Percentiles rank a stretch among this genome's conserved stretches.
Conservation (phyloP, 164 flowering plant genomes). For the Vitis labrusca region DNA sequence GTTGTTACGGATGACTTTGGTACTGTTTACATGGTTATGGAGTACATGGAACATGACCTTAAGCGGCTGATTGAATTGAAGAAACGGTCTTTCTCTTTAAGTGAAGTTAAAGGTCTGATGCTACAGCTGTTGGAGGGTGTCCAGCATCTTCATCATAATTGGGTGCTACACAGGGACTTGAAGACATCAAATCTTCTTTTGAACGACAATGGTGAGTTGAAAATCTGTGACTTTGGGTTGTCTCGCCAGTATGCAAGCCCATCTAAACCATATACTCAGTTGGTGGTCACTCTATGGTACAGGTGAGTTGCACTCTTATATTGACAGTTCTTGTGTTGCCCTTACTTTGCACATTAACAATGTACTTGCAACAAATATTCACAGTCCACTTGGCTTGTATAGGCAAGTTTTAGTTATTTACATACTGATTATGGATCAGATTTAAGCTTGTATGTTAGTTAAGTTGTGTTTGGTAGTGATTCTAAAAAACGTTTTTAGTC, state of each 20-base stretch:
- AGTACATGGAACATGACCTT: conserved; percentile 80
- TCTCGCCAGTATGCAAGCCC: conserved; percentile 83
- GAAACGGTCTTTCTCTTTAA: conserved; percentile 64
- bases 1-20: conserved; percentile 60
- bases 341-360: not conserved
- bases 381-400: too few species aligned
- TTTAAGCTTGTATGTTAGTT: not conserved
- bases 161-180: conserved; percentile 85
- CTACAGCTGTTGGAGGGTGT: conserved; percentile 76
- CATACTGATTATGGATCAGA: not conserved
- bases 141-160: conserved; percentile 73
- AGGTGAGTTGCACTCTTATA: conserved; percentile 39
- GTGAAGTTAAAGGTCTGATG: conserved; percentile 81
- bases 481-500: too few species aligned
- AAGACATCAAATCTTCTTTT: conserved; percentile 79
- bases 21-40: conserved; percentile 74
- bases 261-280: conserved; percentile 61
- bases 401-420: too few species aligned
- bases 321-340: not conserved
- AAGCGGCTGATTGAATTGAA: conserved; percentile 56
- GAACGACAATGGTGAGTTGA: conserved; percentile 69
- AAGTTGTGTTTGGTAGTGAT: too few species aligned
- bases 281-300: conserved; percentile 88
- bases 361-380: too few species aligned
- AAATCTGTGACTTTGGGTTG: conserved; percentile 84